Base-by-base conservation (phyloP, 106 monocot genomes). In the Xerophyta viscosa region DNA sequence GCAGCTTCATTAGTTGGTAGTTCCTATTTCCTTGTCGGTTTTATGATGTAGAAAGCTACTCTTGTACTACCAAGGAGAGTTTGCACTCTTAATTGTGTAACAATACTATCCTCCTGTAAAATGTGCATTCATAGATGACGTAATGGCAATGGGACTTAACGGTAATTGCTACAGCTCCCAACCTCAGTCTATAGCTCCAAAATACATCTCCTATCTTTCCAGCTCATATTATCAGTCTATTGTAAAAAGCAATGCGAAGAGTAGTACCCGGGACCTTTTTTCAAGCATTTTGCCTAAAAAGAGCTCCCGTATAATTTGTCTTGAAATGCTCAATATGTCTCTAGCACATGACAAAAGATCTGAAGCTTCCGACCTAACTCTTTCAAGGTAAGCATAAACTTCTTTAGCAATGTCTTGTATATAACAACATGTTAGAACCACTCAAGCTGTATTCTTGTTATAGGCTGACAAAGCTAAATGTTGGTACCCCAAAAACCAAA, bases 381-480 rank as follows among this genome's bases (percentile, higher is more conserved):
- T 36, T 62, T 67, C 55, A 71, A 66, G 70, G 73, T 78, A 64
- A 5, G 5, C 11, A 33, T 11, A 33, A 5, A 33, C 11, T 11
- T 11, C 5, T 33, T 11, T 6, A 33, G 33, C 11, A 6, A 6
- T 33, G 33, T 6, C 7, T 6, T 33, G 33, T 6, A 33, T 33
- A 6, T 11, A 6, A 6, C 5, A 6, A 11, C 14, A 51, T 33
- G 19, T 46, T 3, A 8, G 19, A 13, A 46, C 45, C 45, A 17
- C n/a, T 8, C 4, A 8, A n/a, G 6, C 15, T 46, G 11, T n/a
- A 13, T 20, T 46, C 45, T 8, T 10, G 37, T 6, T 66, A 24
- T 29, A 81, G 69, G 41, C 21, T 48, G 29, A 58, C 28, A 31
- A 70, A 69, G 24, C 50, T 62, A 27, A 81, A 62, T 29, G 59